These are phyloP conservation scores for Hsuehochloa calcarea DNA, from an alignment of 176 grass and related monocot genomes.

Conservation along the genomic window DNA sequence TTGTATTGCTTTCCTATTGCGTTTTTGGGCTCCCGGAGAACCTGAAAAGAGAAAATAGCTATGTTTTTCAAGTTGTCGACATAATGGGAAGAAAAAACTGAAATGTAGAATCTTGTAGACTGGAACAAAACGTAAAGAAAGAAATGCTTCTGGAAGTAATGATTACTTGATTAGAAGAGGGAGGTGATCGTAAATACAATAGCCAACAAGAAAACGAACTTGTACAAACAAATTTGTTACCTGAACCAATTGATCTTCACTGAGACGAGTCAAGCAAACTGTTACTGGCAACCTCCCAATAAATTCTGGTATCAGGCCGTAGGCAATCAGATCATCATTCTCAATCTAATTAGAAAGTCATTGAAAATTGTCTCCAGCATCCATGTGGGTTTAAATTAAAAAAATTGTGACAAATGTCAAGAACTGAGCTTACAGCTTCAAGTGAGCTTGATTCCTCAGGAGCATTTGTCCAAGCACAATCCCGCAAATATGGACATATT, in stretches of 20 bases:
- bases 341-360: constrained; percentile 43
- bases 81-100: neutral
- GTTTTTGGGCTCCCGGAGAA: constrained; percentile 61
- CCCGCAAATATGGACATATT: constrained; percentile 35
- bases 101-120: neutral
- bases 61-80: neutral
- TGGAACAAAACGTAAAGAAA: neutral
- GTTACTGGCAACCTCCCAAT: constrained; percentile 66
- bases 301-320: constrained; percentile 70
- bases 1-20: constrained; percentile 67
- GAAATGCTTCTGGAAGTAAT: neutral
- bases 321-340: constrained; percentile 62
- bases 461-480: constrained; percentile 34
- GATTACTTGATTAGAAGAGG: neutral
- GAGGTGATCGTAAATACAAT: constrained; percentile 1
- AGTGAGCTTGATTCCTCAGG: constrained; percentile 29
- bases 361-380: neutral
- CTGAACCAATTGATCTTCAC: constrained; percentile 62
- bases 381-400: neutral
- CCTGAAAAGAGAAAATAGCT: constrained; percentile 37
- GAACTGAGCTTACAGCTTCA: constrained; percentile 44
- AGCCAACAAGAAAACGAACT: neutral
- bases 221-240: constrained; percentile 14
- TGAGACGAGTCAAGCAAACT: constrained; percentile 46
- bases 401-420: neutral